These are phyloP conservation scores for Penicillium vulpinum DNA, from an alignment of 2,329 filamentous ascomycete species.

Conservation along the genomic window DNA sequence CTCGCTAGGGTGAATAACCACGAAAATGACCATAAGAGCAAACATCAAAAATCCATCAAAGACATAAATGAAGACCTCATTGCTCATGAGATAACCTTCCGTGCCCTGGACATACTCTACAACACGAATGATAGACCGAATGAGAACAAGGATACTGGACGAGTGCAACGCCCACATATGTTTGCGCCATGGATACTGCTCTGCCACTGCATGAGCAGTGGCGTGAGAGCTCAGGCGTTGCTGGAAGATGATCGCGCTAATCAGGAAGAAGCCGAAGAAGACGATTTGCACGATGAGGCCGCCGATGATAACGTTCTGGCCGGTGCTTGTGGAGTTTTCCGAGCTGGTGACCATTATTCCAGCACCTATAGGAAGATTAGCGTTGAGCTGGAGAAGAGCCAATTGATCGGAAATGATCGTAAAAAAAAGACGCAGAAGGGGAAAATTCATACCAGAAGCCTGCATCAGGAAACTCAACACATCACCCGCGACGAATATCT, in stretches of 20 bases:
- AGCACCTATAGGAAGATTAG: constrained; percentile 6
- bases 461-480: constrained; percentile 35
- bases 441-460: constrained; percentile 21
- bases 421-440: not conserved
- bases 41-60: constrained; percentile 35
- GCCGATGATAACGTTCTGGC: constrained; percentile 29
- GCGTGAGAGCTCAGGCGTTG: constrained; percentile 28
- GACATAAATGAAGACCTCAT: constrained; percentile 33
- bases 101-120: constrained; percentile 31
- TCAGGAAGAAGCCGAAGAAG: constrained; percentile 34
- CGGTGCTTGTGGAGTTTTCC: constrained; percentile 11
- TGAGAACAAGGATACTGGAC: constrained; percentile 27
- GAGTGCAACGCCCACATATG: constrained; percentile 35
- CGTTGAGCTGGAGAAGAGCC: not conserved
- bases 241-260: constrained; percentile 29
- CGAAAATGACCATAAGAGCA: constrained; percentile 24
- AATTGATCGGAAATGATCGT: too few species aligned
- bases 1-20: constrained; percentile 27
- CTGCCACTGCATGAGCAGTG: constrained; percentile 22
- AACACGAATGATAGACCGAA: constrained; percentile 33
- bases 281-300: constrained; percentile 33
- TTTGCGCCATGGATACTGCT: constrained; percentile 35
- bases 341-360: constrained; percentile 23
- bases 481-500: constrained; percentile 32
- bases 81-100: constrained; percentile 28